These are phyloP conservation scores for Entophlyctis luteolus DNA, from an alignment of 192 early-diverging fungal genomes.

Conservation along the genomic window DNA sequence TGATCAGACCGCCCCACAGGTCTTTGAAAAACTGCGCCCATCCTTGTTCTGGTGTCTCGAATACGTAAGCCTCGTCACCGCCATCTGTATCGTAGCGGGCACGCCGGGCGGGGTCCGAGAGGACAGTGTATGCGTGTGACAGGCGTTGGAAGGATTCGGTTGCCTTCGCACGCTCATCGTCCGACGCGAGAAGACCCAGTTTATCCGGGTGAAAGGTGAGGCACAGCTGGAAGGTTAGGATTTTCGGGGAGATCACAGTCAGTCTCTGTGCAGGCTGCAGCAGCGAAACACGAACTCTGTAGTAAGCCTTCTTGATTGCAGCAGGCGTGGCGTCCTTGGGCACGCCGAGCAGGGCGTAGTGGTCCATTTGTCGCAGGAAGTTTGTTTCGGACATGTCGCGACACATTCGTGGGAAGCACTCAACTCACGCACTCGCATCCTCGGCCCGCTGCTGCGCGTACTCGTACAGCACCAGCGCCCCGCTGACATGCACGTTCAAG, in stretches of 20 bases:
- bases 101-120: constrained; percentile 36
- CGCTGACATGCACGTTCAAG: constrained; percentile 61
- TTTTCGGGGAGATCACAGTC: neutral
- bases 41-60: constrained; percentile 1
- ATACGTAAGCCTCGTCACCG: constrained; percentile 30
- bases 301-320: constrained; percentile 30
- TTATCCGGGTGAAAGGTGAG: constrained; percentile 37
- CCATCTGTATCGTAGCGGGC: constrained; percentile 73
- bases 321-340: neutral
- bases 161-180: constrained; percentile 39
- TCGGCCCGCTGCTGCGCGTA: constrained; percentile 44
- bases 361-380: constrained; percentile 2
- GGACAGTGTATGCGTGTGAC: constrained; percentile 69
- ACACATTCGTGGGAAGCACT: too few species aligned
- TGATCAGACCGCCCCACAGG: constrained; percentile 72
- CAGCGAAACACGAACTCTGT: neutral
- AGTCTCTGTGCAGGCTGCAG: neutral
- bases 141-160: constrained; percentile 68
- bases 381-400: too few species aligned
- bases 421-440: too few species aligned
- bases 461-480: constrained; percentile 53
- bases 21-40: constrained; percentile 70
- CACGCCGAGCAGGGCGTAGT: constrained; percentile 31
- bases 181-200: constrained; percentile 5
- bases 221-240: neutral